Conservation (phyloP, 2,329 filamentous ascomycete genomes). For the Boeremia lycopersici region DNA sequence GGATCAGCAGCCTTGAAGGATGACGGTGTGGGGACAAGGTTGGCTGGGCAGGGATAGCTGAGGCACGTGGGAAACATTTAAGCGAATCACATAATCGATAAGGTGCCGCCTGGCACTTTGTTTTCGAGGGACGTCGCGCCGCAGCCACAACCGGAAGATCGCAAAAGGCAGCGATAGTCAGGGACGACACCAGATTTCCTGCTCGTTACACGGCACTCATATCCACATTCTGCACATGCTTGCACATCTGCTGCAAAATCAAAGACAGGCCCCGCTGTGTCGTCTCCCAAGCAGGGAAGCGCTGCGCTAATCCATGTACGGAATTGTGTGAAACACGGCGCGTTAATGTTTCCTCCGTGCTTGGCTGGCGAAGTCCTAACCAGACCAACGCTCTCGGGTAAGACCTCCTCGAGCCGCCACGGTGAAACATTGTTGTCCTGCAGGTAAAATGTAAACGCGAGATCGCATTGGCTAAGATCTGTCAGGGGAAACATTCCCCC, state of each 20-base stretch:
- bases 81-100: conserved; percentile 15
- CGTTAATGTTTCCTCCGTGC: conserved; percentile 15
- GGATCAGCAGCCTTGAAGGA: conserved; percentile 9
- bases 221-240: neutral
- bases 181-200: neutral
- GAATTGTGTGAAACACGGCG: conserved; percentile 19
- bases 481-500: conserved; percentile 24
- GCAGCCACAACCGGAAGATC: conserved; percentile 14
- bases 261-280: neutral
- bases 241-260: conserved; percentile 1
- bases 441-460: conserved; percentile 1
- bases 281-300: conserved; percentile 5
- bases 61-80: conserved; percentile 14
- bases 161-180: conserved; percentile 8
- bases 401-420: conserved; percentile 16
- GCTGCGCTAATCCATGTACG: conserved; percentile 2
- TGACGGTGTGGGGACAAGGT: conserved; percentile 12
- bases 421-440: conserved; percentile 14
- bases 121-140: conserved; percentile 7
- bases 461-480: conserved; percentile 31
- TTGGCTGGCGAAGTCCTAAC: conserved; percentile 14
- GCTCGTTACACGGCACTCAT: conserved; percentile 1
- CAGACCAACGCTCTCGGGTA: conserved; percentile 15
- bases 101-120: conserved; percentile 5
- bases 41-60: conserved; percentile 9